Evolutionary conservation across 139 green algal species (phyloP), one percentile per base, ranked within the genome.

Genomic region (Chlorella ohadii): DNA sequence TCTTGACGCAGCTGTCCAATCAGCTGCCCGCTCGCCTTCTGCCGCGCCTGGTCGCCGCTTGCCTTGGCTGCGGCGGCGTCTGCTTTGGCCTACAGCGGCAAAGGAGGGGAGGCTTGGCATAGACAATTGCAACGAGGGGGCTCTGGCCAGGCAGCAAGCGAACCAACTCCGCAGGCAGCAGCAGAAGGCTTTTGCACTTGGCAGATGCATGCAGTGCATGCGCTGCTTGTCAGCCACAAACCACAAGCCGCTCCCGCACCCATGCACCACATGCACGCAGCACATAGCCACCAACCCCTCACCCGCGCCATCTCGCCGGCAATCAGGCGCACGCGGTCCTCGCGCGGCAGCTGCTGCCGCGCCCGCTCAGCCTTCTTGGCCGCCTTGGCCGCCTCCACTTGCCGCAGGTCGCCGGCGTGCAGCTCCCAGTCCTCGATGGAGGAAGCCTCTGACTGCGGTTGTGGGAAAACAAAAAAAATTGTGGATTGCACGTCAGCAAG

Each of bases 371-470:
- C 84, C 51, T 59, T 59, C 51, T 59, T 59, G 9, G 51, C 36
- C 82, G 82, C 25, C 86, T 72, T 59, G 51, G 12, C 12, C 11
- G 51, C 56, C 78, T 92, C 88, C 20, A 96, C 88, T 85, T 97
- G 94, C 20, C 89, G 72, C 2, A 92, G 91, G 74, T 97, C 95
- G 3, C 87, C 93, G 92, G 51, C 93, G 97, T 59, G 51, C 73
- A 98, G 11, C 89, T 98, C 93, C 93, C 92, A 97, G 83, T 96
- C 92, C 55, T 96, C 94, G 23, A 94, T 88, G 59, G 66, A 76
- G 0, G 34, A 59, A 0, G 80, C 80, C 15, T 51, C 76, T 7
- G 76, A 82, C 76, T 82, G 59, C 59, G 25, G 28, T 28, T 25
- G 7, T 9, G 13, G 3, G 13, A 11, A 55, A 16, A 55, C 7